Evolutionary conservation across 345 rosid species (phyloP).

Genomic region (Gossypium thurberi): DNA sequence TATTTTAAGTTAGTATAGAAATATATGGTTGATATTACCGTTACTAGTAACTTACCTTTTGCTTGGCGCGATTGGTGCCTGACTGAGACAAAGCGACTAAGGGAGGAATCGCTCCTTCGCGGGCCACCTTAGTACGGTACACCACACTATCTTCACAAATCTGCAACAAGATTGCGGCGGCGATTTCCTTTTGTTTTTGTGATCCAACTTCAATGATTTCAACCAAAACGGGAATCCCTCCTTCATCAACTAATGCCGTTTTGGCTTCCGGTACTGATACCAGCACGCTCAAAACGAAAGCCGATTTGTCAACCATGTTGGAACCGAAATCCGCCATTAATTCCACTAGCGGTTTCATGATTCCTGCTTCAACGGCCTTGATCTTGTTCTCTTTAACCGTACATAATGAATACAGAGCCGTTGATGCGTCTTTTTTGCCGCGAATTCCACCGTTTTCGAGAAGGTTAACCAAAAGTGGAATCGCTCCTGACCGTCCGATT

Average conservation of each 20-base stretch:
- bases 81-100: slow-evolving; percentile 73
- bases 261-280: slow-evolving; percentile 57
- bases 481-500: slow-evolving; percentile 93
- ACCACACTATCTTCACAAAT: slow-evolving; percentile 62
- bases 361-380: slow-evolving; percentile 69
- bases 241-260: slow-evolving; percentile 73
- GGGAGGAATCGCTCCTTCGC: slow-evolving; percentile 96
- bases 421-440: slow-evolving; percentile 87
- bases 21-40: not conserved
- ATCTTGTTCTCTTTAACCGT: slow-evolving; percentile 74
- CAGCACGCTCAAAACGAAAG: slow-evolving; percentile 52
- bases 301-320: slow-evolving; percentile 96
- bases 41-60: slow-evolving; percentile 37
- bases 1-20: no score
- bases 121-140: slow-evolving; percentile 65
- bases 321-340: slow-evolving; percentile 92
- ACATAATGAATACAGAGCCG: slow-evolving; percentile 79
- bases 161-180: slow-evolving; percentile 51
- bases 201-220: slow-evolving; percentile 86
- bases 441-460: slow-evolving; percentile 62
- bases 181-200: slow-evolving; percentile 82
- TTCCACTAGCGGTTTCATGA: slow-evolving; percentile 81
- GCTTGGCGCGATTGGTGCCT: slow-evolving; percentile 84
- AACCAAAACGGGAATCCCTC: slow-evolving; percentile 83
- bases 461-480: slow-evolving; percentile 57